Evolutionary conservation across 2,329 filamentous ascomycete species (phyloP).

Genomic region (Cyphellophora attinorum): DNA sequence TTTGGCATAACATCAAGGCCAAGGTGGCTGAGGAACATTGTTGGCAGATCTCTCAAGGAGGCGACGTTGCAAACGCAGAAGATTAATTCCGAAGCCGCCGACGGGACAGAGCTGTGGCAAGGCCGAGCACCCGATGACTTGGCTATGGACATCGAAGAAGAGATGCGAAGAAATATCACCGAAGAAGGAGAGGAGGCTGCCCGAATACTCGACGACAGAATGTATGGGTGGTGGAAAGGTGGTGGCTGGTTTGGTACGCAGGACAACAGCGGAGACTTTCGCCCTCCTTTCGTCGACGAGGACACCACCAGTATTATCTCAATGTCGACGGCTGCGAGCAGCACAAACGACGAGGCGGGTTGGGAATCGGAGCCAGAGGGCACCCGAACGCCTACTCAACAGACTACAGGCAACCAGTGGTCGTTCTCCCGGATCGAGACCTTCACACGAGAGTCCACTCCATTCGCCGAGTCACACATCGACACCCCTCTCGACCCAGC

Average conservation of each 20-base stretch:
- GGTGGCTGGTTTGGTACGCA: constrained; percentile 78
- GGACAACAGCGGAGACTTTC: constrained; percentile 73
- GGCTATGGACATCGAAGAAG: constrained; percentile 69
- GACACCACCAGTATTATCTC: constrained; percentile 75
- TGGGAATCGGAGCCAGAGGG: constrained; percentile 41
- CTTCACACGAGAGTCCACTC: constrained; percentile 17
- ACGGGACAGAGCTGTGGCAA: constrained; percentile 24
- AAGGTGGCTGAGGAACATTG: constrained; percentile 45
- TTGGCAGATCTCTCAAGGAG: constrained; percentile 20
- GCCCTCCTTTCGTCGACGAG: constrained; percentile 43
- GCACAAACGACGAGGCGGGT: constrained; percentile 38
- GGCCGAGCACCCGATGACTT: constrained; percentile 49
- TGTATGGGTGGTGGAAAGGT: constrained; percentile 77
- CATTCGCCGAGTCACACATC: constrained; percentile 40
- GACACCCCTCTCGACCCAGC: constrained; percentile 56
- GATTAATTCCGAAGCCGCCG: constrained; percentile 24
- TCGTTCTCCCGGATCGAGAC: constrained; percentile 13
- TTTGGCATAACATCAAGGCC: constrained; percentile 55
- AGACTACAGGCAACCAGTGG: constrained; percentile 35
- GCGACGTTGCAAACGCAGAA: constrained; percentile 18
- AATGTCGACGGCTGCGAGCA: constrained; percentile 39
- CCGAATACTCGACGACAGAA: constrained; percentile 59
- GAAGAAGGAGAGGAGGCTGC: constrained; percentile 27
- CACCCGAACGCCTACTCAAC: constrained; percentile 64
- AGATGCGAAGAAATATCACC: constrained; percentile 56